phyloP scores from a whole-genome alignment of 805 yeast species.

The Clavispora vitiphila region DNA sequence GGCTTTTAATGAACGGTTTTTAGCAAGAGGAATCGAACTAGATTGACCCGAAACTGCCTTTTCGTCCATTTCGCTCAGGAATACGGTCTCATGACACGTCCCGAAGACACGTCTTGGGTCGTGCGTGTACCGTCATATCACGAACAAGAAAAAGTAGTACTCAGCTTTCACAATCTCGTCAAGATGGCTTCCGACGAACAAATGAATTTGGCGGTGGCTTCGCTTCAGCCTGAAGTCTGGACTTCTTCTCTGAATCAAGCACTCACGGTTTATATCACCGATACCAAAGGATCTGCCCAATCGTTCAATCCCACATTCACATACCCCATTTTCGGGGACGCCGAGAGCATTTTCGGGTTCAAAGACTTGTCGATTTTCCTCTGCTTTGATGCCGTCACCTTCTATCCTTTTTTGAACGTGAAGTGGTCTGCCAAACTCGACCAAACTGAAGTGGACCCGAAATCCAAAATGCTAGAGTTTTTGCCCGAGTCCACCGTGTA shows the following conservation, averaged over 20 bases:
- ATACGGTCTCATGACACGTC: not conserved
- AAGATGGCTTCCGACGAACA: not conserved
- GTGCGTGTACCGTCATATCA: not conserved
- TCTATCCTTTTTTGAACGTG: constrained; percentile 66
- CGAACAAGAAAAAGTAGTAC: not conserved
- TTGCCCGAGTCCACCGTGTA: constrained; percentile 59
- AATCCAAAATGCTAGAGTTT: constrained; percentile 46
- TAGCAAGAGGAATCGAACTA: too few relatives aligned
- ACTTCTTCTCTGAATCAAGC: constrained; percentile 69
- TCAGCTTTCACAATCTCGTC: not conserved
- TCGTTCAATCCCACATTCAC: constrained; percentile 75
- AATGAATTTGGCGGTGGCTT: constrained; percentile 11
- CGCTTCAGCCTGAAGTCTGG: constrained; percentile 67
- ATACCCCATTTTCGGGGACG: constrained; percentile 89
- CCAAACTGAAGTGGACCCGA: constrained; percentile 57
- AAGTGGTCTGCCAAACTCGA: constrained; percentile 49
- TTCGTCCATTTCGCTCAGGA: too few relatives aligned
- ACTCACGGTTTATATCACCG: constrained; percentile 51
- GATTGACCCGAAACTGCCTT: too few relatives aligned
- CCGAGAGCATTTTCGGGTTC: constrained; percentile 85
- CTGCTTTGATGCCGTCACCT: constrained; percentile 67
- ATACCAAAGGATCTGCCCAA: constrained; percentile 51
- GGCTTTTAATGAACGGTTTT: constrained; percentile 3
- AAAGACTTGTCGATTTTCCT: constrained; percentile 60
- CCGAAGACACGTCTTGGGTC: not conserved